Base-by-base conservation (phyloP, 2,329 filamentous ascomycete genomes). In the Fusarium heterosporum region DNA sequence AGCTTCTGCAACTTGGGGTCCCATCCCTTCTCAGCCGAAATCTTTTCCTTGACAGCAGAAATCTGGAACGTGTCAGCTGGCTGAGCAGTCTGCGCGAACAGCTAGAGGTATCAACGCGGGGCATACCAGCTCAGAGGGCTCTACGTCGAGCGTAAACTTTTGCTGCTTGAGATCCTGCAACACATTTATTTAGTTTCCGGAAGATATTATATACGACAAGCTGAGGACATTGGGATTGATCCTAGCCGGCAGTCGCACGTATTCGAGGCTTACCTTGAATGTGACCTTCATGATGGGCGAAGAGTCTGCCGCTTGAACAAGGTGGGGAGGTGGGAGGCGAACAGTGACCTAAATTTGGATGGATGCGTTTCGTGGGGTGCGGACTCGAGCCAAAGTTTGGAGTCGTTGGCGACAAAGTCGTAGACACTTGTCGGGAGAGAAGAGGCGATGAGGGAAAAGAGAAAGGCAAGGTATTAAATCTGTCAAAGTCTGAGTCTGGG, bases 121-220 rank as follows among this genome's bases (percentile, higher is more conserved):
- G 78, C 75, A 71, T 90, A 97, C 94, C 79, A 93, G 92, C 78
- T 97, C 94, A 70, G 91, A 90, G 68, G 94, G 93, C 80, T 98
- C 94, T 76, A 93, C 93, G 73, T 98, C 95, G 84, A 99, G 91
- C 76, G 90, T 89, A 83, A 99, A 99, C 85, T 97, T 97, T 80
- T 97, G 92, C 82, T 98, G 96, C 86, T 97, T 98, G 76, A 99
- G 87, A 84, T 99, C 96, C 94, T 97, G 74, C 32, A 72, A 19
- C 22, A 36, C 22, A 22, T n/a, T 30, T 28, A 16, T 60, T 72
- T 41, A 71, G 56, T 48, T 43, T 50, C 39, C 28, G 34, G 17
- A 26, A 29, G 22, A 38, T 19, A 19, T 39, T 54, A 42, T 25
- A 63, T 53, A 51, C 34, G 45, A 28, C 8, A 17, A 40, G 38